Evolutionary conservation across 2,329 filamentous ascomycete species (phyloP), one percentile per base, ranked within the genome.

Genomic region (Trichoderma simmonsii): DNA sequence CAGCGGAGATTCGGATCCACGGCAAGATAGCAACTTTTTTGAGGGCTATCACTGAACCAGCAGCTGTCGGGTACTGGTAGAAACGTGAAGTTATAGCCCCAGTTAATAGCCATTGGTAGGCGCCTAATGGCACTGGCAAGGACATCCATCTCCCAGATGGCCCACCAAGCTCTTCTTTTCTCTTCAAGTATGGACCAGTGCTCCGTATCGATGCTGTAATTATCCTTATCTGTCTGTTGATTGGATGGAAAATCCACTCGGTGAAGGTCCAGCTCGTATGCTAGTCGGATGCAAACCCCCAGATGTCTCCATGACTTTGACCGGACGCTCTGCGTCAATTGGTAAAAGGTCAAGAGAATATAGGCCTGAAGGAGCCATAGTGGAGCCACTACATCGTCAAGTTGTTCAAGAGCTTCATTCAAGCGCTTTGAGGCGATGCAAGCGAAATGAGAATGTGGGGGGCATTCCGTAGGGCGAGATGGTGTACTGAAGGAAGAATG

Each of bases 131-230:
- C 59, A 4, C 59, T 61, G n/a, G 59, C 59, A 34, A 61, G 59
- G 18, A 61, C 59, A 3, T 61, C 59, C 59, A 61, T 61, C 59
- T 61, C 59, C 59, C 59, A 61, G 12, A 61, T 26, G 9, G 59
- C 59, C 59, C 59, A 61, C 59, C 59, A 61, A 61, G 30, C 30
- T 61, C 59, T 61, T 61, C 59, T 61, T 61, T 61, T 61, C 21
- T 61, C 59, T 36, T 61, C 59, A 24, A 61, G 30, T 4, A 36
- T 61, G 18, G 59, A 61, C 28, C 59, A 61, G 21, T 61, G 28
- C 28, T 36, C 32, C 30, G 28, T 8, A 34, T 36, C 3, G n/a
- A 36, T 15, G 18, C 21, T 34, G 30, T 21, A 21, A 24, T 34
- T 36, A 11, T 61, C 59, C 4, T 4, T 14, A 11, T 61, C 32